Base-by-base conservation (phyloP, 2,329 filamentous ascomycete species). In the Fusarium sp. region DNA sequence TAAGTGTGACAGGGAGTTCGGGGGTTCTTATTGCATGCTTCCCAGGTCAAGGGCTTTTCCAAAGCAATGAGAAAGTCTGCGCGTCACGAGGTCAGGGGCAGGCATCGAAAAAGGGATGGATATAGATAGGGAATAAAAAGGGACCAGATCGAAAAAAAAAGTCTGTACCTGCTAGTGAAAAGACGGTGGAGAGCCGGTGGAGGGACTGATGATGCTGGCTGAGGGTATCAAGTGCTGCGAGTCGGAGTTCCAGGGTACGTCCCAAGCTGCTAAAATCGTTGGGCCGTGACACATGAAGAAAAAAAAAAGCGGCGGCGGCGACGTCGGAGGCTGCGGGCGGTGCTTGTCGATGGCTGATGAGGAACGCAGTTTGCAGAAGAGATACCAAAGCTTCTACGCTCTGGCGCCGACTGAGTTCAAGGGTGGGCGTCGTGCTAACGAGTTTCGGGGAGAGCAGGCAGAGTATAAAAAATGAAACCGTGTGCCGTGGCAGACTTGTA, bases 131-230 rank as follows among this genome's bases (percentile, higher is more conserved):
- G 47, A 65, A 63, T 63, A 60, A 69, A 60, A 60, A 65, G 72
- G 65, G 64, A 59, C 54, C 59, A 52, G 50, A 66, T 52, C 33
- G 72, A 38, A 11, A 20, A 32, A 35, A 72, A 74, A 74, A 70
- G 64, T 64, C 61, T 72, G 71, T 74, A 74, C 71, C 72, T 74
- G 71, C 72, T 74, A 74, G 72, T 72, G 71, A 75, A 77, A 73
- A 78, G 73, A 76, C 73, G 74, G 73, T 76, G 73, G 73, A 70
- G 75, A 78, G 76, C 71, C 63, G 62, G 72, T 71, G 72, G 73
- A 74, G 71, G 73, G 57, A 66, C 56, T 66, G 73, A 64, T 70
- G 73, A 64, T 66, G 68, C 69, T 73, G 65, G 65, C 72, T 74
- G 69, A 75, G 68, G 63, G 66, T 73, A 75, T 74, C 61, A 38